A percentile compares a stretch with the other conserved stretches of the same genome.
phyloP scores from a whole-genome alignment of 805 yeast genomes.

The Torulaspora gathmanii region DNA sequence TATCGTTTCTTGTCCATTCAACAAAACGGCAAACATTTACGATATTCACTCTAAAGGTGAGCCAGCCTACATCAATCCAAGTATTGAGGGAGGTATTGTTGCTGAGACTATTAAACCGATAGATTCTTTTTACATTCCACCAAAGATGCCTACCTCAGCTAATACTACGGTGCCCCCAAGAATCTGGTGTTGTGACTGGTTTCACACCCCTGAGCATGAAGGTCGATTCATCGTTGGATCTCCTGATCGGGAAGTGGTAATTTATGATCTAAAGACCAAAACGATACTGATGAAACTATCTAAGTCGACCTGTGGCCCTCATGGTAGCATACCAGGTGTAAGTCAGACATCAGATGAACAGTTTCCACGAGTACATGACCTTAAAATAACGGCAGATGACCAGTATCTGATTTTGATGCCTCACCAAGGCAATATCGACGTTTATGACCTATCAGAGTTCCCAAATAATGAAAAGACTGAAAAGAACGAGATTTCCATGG shows the following conservation, averaged over 20 bases:
- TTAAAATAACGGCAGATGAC: conserved; percentile 63
- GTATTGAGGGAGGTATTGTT: conserved; percentile 12
- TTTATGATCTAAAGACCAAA: conserved; percentile 39
- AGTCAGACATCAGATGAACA: conserved; percentile 16
- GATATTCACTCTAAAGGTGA: conserved; percentile 43
- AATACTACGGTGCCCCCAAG: conserved; percentile 28
- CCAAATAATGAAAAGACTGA: conserved; percentile 21
- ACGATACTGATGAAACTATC: conserved; percentile 30
- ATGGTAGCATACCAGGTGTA: conserved; percentile 4
- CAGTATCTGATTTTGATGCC: conserved; percentile 58
- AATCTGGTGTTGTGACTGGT: conserved; percentile 64
- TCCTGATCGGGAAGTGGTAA: conserved; percentile 60
- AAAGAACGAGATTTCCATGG: conserved; percentile 23
- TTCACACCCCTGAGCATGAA: conserved; percentile 43
- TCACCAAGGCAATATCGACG: conserved; percentile 54
- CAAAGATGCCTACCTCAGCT: conserved; percentile 3
- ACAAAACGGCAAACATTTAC: conserved; percentile 68
- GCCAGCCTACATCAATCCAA: conserved; percentile 17
- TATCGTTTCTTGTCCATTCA: conserved; percentile 68
- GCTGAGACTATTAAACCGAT: conserved; percentile 33
- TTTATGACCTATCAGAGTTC: conserved; percentile 46
- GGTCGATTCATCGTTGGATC: conserved; percentile 64
- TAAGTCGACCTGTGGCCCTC: conserved; percentile 15
- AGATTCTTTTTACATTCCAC: conserved; percentile 25
- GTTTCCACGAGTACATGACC: conserved; percentile 57